Conservation (phyloP, 2,329 filamentous ascomycete genomes). For the Apiospora hydei region DNA sequence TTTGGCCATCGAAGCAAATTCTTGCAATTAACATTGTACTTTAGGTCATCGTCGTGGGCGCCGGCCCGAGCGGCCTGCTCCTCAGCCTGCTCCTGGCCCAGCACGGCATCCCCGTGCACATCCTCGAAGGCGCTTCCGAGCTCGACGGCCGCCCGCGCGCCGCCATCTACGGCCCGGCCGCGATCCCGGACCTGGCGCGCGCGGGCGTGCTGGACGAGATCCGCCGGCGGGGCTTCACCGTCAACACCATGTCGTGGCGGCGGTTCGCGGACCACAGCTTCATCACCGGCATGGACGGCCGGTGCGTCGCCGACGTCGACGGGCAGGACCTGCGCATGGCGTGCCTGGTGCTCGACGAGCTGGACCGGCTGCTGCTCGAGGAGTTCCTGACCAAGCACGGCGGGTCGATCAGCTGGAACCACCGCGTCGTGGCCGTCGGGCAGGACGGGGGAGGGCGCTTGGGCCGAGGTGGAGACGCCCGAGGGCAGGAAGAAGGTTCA, state of each 20-base stretch:
- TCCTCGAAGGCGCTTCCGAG: slow-evolving; percentile 61
- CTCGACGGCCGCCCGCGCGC: slow-evolving; percentile 68
- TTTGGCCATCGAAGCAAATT: not conserved
- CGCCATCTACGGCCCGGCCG: slow-evolving; percentile 66
- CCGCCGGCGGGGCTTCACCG: slow-evolving; percentile 46
- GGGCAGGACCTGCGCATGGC: slow-evolving; percentile 49
- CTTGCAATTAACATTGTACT: not conserved
- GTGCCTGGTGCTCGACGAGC: slow-evolving; percentile 51
- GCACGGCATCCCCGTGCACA: slow-evolving; percentile 57
- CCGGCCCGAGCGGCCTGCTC: slow-evolving; percentile 57
- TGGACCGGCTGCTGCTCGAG: slow-evolving; percentile 53
- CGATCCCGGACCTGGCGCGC: slow-evolving; percentile 63
- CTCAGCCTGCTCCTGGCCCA: slow-evolving; percentile 61
- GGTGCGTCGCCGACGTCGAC: slow-evolving; percentile 45
- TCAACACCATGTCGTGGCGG: slow-evolving; percentile 51
- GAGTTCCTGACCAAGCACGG: slow-evolving; percentile 44
- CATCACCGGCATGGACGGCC: slow-evolving; percentile 47
- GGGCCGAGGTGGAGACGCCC: slow-evolving; percentile 52
- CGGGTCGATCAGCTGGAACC: slow-evolving; percentile 52
- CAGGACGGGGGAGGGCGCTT: slow-evolving; percentile 54
- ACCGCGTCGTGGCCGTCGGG: slow-evolving; percentile 53
- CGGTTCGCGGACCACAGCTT: slow-evolving; percentile 42
- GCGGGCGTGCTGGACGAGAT: slow-evolving; percentile 61
- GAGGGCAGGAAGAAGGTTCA: slow-evolving; percentile 46
- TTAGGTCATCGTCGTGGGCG: slow-evolving; percentile 56